Evolutionary conservation across 176 grass and related monocot species (phyloP), one percentile per base, ranked within the genome.

Genomic region (Coix lacrymajobi): DNA sequence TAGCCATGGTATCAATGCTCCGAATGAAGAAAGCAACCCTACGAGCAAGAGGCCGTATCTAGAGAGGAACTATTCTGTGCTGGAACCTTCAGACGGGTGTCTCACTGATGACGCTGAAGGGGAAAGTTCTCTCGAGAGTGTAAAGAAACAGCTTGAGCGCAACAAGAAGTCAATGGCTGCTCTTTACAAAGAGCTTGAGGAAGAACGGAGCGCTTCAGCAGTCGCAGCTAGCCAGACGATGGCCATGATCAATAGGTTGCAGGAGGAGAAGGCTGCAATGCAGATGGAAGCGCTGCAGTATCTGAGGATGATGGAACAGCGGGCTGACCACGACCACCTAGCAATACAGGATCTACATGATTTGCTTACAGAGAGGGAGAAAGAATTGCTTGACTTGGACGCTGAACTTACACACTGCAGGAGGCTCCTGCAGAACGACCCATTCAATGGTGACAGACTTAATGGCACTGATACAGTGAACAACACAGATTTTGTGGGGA

Each of bases 281-380:
- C 90, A 97, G 77, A 94, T 97, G 90, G 95, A 97, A 81, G 92
- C 96, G 65, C 77, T 94, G 30, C 96, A 98, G 17, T 95, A 95
- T 45, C 85, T 92, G 70, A 90, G 96, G 81, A 91, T 95, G 96
- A 98, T 98, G 91, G 96, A 98, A 79, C 85, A 98, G 66, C 92
- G 93, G 82, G 93, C 92, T 13, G 96, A 93, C 82, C 94, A 95
- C 63, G 96, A 98, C 73, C 88, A 93, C 4, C 85, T 87, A 82
- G 93, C 82, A 66, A 89, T 98, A 17, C 82, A 95, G 62, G 90
- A 96, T 56, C 89, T 87, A 10, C 92, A 98, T 70, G 89, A 95
- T 84, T 37, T 95, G 41, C 91, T 98, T 68, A 90, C 87, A 20
- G 83, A 98, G 66, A 98, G 89, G 76, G 96, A 98, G 89, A 98